Evolutionary conservation across 2,329 filamentous ascomycete species (phyloP), one percentile per base, ranked within the genome.

Genomic region (Colletotrichum lini): DNA sequence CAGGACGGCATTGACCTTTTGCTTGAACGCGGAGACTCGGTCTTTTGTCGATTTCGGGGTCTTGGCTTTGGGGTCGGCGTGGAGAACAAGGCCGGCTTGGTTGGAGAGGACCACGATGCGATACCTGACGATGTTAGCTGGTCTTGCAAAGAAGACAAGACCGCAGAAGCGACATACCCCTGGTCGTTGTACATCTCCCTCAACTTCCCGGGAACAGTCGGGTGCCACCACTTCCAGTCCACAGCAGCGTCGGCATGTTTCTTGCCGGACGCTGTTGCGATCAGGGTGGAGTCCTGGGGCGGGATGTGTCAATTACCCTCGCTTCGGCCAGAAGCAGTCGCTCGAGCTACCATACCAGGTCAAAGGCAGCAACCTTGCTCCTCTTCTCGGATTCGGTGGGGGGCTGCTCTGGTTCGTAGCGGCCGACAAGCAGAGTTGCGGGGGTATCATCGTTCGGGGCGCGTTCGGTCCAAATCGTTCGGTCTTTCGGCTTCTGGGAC

Each of bases 221-320:
- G 76, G 79, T 97, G 85, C 94, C 95, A 98, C 96, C 96, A 99
- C 80, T 94, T 94, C 96, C 96, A 99, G 79, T 98, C 96, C 4
- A 86, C 84, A 0, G 91, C 89, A 74, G 91, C 89, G 62, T 88
- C 87, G 3, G 90, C 87, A 77, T 96, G 96, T 61, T 89, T 92
- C 81, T 94, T 96, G 9, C 95, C 95, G 0, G 95, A 97, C 4
- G 90, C 87, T 0, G 94, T 93, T 2, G 86, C 86, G 73, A 99
- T 94, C 44, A 99, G 83, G 0, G 96, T 99, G 9, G 94, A 96
- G 79, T 99, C 96, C 92, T 94, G 70, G 15, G 15, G 30, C 42
- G 62, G 2, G 44, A 40, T 16, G 5, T 30, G 71, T 73, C 44
- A 72, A 54, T 59, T 61, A 45, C 45, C 15, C 26, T 58, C 30